Base-by-base conservation (phyloP, 331 rosid species). In the Malus hybrid region DNA sequence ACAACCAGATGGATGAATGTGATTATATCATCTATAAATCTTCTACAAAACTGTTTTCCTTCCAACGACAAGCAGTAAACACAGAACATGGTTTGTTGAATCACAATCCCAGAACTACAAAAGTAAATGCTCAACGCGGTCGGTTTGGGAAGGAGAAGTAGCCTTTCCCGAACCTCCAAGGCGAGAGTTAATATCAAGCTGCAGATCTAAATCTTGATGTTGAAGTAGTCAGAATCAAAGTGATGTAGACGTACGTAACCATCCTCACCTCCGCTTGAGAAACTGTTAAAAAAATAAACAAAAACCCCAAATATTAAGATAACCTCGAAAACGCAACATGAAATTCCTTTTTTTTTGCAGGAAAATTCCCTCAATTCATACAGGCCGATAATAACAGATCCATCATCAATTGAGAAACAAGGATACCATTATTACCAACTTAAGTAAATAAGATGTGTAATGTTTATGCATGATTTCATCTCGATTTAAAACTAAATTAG, bases 231-330 rank as follows among this genome's bases (percentile, higher is more conserved):
- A 1, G 84, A 82, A 72, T 92, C 99, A 14, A 95, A 95, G 82
- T 92, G 99, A 75, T 95, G 99, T 81, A 95, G 77, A 63, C 99
- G 88, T 39, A 94, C 95, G 13, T 89, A 94, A 62, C 99, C 99
- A 80, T 94, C 99, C 79, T 94, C 99, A 33, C 99, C 99, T 82
- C 97, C 97, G 65, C 99, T 95, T 39, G 99, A 84, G 85, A 95
- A 95, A 70, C 99, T 95, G 81, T 46, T 34, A 52, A 16, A 33
- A 33, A 52, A n/a, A 65, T 18, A 12, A 32, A 29, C 20, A 42
- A 42, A 36, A 14, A 22, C 10, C 31, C 0, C 10, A 32, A n/a
- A 33, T 10, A 7, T 2, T 4, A 22, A 20, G 71, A 67, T 20
- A 32, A 12, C 11, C 3, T 15, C 6, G 5, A 7, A 6, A 32